A percentile compares a stretch with the other conserved stretches of the same genome.
phyloP scores from a whole-genome alignment of 164 flowering plant genomes.

The Hamamelis virginiana region DNA sequence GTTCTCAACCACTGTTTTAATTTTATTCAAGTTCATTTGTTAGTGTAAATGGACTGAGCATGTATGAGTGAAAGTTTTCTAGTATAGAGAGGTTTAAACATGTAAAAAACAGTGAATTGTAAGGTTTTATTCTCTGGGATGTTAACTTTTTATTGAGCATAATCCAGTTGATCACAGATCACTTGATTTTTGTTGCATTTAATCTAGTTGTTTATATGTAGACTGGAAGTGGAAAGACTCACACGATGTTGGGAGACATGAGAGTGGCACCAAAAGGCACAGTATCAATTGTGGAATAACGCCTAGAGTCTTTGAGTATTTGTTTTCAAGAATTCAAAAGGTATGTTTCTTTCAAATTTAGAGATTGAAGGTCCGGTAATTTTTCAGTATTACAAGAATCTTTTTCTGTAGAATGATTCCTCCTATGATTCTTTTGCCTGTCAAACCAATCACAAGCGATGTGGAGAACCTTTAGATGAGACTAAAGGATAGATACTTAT shows the following conservation, averaged over 20 bases:
- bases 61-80: too few species aligned
- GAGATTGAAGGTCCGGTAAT: background rate
- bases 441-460: background rate
- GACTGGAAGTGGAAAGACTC: constrained; percentile 99
- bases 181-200: background rate
- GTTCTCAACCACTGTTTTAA: constrained; percentile 8
- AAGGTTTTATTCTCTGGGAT: background rate
- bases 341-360: constrained; percentile 26
- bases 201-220: constrained; percentile 19
- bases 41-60: too few species aligned
- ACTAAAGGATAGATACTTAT: background rate
- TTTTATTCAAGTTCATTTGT: constrained; percentile 1
- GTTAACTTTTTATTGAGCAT: too few species aligned
- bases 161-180: too few species aligned
- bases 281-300: constrained; percentile 98
- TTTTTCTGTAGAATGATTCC: background rate
- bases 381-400: background rate
- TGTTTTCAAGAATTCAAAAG: constrained; percentile 93
- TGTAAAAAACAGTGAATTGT: background rate
- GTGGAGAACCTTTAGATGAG: background rate
- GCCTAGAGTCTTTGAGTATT: constrained; percentile 86
- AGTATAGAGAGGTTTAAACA: background rate
- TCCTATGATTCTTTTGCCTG: too few species aligned
- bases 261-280: constrained; percentile 85
- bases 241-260: constrained; percentile 98